Evolutionary conservation across 2,329 filamentous ascomycete genomes (phyloP).

Genomic region (Mollisia scopiformis): DNA sequence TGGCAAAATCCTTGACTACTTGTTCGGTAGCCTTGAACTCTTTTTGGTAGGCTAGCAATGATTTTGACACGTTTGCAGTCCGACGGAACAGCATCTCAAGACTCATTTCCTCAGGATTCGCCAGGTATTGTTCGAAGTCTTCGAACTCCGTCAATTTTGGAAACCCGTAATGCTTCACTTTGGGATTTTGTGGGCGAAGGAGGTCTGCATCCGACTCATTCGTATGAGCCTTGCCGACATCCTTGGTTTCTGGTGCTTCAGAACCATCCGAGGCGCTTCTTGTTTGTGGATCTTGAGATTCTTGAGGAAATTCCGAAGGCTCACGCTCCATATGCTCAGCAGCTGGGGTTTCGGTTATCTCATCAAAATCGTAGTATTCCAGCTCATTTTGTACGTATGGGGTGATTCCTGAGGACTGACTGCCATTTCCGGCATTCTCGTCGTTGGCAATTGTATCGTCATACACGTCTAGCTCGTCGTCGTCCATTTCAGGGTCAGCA

Average conservation of each 20-base stretch:
- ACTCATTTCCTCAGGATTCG: conserved; percentile 26
- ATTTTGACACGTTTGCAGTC: conserved; percentile 21
- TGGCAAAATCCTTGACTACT: conserved; percentile 29
- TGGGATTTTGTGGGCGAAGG: not conserved
- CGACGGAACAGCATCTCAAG: conserved; percentile 32
- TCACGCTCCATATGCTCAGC: not conserved
- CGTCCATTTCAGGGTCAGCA: not conserved
- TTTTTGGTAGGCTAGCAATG: conserved; percentile 28
- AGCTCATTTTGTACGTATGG: not conserved
- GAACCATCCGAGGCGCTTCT: not conserved
- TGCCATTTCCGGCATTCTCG: not conserved
- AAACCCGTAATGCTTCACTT: conserved; percentile 18
- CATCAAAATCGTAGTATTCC: not conserved
- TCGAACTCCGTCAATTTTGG: conserved; percentile 29
- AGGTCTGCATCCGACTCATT: not conserved
- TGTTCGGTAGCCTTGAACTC: conserved; percentile 32
- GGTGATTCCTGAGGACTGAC: not conserved
- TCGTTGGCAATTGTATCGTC: not conserved
- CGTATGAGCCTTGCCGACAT: not conserved
- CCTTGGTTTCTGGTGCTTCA: not conserved
- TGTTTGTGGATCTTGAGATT: not conserved
- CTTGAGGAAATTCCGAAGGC: not conserved
- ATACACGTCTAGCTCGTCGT: not conserved
- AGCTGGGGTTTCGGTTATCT: not conserved
- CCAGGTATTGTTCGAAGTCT: conserved; percentile 31